Percentiles rank a stretch among this genome's conserved stretches.
phyloP scores from a whole-genome alignment of 257 asterid species.

The Rubia yunnanensis region DNA sequence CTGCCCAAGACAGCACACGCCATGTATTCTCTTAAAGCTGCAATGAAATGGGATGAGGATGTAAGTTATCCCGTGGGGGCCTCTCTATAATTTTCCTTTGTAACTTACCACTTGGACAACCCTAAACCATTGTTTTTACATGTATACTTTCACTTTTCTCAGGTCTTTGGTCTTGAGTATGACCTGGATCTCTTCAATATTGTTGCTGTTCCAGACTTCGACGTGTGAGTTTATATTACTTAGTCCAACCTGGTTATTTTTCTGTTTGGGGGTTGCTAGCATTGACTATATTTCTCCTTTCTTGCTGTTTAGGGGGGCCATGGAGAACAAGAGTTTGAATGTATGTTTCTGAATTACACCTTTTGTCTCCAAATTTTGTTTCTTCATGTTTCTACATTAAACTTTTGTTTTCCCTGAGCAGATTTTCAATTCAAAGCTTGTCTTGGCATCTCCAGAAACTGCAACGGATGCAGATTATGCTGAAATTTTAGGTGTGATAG shows the following conservation, averaged over 20 bases:
- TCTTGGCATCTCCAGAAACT: constrained; percentile 92
- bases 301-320: constrained; percentile 79
- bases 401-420: constrained; percentile 25
- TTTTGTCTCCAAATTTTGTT: not conserved
- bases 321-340: constrained; percentile 97
- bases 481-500: constrained; percentile 88
- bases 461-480: constrained; percentile 96
- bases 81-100: constrained; percentile 9
- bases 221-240: constrained; percentile 51
- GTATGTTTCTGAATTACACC: constrained; percentile 30
- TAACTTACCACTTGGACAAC: constrained; percentile 2
- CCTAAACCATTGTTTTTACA: constrained; percentile 3
- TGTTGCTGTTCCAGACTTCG: constrained; percentile 95
- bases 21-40: constrained; percentile 91
- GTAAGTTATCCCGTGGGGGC: constrained; percentile 28
- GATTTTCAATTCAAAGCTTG: constrained; percentile 91
- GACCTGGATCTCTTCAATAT: constrained; percentile 93
- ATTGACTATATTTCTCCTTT: constrained; percentile 9
- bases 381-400: not conserved
- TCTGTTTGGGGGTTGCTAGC: not conserved
- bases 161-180: constrained; percentile 98
- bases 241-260: constrained; percentile 13
- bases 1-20: constrained; percentile 90
- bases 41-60: constrained; percentile 99
- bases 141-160: constrained; percentile 5